Percentiles rank a stretch among this genome's conserved stretches.
These are phyloP conservation scores for Haematococcus sp. DNA, from an alignment of 139 green algal species.

Conservation along the genomic window DNA sequence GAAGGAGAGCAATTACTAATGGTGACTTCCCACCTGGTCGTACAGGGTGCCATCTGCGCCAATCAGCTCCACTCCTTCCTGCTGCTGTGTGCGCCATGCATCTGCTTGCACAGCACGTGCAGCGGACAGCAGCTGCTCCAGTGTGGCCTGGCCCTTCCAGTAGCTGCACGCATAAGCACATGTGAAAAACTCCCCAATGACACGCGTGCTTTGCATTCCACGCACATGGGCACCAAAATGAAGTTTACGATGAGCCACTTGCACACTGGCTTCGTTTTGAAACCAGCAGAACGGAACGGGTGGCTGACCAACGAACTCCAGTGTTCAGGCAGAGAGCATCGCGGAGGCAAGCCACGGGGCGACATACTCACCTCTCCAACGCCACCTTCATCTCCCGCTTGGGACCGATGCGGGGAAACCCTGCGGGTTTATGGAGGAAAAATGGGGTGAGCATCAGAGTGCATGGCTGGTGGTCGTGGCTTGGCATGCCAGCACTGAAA, in stretches of 20 bases:
- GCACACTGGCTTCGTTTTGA: too few species aligned
- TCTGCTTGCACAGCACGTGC: constrained; percentile 33
- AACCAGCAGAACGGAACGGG: too few species aligned
- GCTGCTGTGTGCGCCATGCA: constrained; percentile 6
- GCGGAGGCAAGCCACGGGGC: background rate
- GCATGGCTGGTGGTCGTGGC: background rate
- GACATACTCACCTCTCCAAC: constrained; percentile 61
- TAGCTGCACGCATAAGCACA: constrained; percentile 40
- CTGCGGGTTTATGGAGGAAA: constrained; percentile 23
- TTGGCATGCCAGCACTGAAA: too few species aligned
- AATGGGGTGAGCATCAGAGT: background rate
- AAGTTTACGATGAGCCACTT: too few species aligned
- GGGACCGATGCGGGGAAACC: constrained; percentile 73
- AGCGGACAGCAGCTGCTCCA: constrained; percentile 46
- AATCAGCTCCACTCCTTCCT: constrained; percentile 57
- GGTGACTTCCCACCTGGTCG: too few species aligned
- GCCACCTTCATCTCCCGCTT: constrained; percentile 86
- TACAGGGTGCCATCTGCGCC: constrained; percentile 84
- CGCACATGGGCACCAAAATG: too few species aligned
- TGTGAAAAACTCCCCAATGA: background rate
- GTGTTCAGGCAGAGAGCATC: background rate
- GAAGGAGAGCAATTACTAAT: too few species aligned
- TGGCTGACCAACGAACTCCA: too few species aligned
- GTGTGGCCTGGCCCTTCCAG: constrained; percentile 57
- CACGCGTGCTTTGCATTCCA: too few species aligned